Percentiles rank a stretch among this genome's conserved stretches.
Conservation (phyloP, 495 filamentous ascomycete species). For the Cenococcum geophilum region DNA sequence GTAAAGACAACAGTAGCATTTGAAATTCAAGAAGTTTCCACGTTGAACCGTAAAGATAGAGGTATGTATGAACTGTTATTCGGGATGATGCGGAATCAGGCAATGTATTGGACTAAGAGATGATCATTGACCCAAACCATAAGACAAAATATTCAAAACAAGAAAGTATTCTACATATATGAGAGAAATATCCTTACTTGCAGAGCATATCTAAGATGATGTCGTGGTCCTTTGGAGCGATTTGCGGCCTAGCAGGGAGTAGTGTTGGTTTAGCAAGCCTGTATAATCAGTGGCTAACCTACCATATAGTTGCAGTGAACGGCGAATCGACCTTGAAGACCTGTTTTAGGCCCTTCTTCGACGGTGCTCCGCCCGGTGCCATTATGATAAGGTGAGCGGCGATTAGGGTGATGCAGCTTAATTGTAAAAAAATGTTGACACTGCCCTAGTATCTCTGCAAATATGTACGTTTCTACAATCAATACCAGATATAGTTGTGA, state of each 20-base stretch:
- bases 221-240: constrained; percentile 25
- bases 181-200: constrained; percentile 23
- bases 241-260: constrained; percentile 25
- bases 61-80: too few relatives aligned
- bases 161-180: neutral
- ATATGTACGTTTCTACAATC: too few relatives aligned
- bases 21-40: too few relatives aligned
- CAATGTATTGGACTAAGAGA: too few relatives aligned
- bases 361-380: constrained; percentile 1
- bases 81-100: too few relatives aligned
- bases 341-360: constrained; percentile 26
- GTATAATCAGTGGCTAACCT: neutral
- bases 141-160: too few relatives aligned
- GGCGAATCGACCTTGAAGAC: constrained; percentile 38
- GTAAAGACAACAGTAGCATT: too few relatives aligned
- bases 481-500: too few relatives aligned
- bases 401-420: neutral
- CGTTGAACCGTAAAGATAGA: too few relatives aligned
- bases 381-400: neutral
- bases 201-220: constrained; percentile 35
- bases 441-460: too few relatives aligned
- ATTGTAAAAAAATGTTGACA: too few relatives aligned
- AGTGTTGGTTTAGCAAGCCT: neutral
- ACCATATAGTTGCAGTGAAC: constrained; percentile 35
- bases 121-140: too few relatives aligned